Evolutionary conservation across 768 basidiomycete species (phyloP).

Genomic region (Phlegmacium glaucopus): DNA sequence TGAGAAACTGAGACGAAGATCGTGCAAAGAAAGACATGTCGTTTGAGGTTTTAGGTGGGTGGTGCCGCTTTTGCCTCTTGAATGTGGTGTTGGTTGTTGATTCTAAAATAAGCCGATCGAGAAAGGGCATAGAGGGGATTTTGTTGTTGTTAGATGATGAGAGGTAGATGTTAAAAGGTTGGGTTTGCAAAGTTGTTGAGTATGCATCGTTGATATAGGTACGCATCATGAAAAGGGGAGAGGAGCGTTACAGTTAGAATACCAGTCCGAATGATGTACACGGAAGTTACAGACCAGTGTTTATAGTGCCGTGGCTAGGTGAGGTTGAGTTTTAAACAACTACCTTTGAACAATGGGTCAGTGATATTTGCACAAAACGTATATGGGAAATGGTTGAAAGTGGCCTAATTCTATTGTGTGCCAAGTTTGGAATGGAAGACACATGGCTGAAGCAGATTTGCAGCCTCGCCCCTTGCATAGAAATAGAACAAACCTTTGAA

Average conservation of each 20-base stretch:
- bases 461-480: constrained; percentile 7
- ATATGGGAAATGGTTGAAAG: constrained; percentile 18
- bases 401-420: constrained; percentile 31
- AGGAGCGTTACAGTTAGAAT: constrained; percentile 29
- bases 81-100: constrained; percentile 25
- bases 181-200: constrained; percentile 11
- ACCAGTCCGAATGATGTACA: constrained; percentile 9
- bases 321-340: constrained; percentile 28
- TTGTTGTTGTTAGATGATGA: constrained; percentile 15
- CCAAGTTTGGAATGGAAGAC: constrained; percentile 22
- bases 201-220: constrained; percentile 5
- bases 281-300: constrained; percentile 27
- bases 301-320: constrained; percentile 15
- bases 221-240: constrained; percentile 7
- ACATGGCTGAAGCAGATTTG: constrained; percentile 14
- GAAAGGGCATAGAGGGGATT: constrained; percentile 30
- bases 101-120: constrained; percentile 39
- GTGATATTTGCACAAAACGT: constrained; percentile 5
- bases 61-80: constrained; percentile 46
- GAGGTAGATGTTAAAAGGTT: constrained; percentile 14
- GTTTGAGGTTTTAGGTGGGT: constrained; percentile 25
- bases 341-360: constrained; percentile 28
- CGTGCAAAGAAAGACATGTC: constrained; percentile 57
- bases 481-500: constrained; percentile 39
- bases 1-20: constrained; percentile 39